Conservation (phyloP, 768 basidiomycete genomes). For the Ramaria rubella region DNA sequence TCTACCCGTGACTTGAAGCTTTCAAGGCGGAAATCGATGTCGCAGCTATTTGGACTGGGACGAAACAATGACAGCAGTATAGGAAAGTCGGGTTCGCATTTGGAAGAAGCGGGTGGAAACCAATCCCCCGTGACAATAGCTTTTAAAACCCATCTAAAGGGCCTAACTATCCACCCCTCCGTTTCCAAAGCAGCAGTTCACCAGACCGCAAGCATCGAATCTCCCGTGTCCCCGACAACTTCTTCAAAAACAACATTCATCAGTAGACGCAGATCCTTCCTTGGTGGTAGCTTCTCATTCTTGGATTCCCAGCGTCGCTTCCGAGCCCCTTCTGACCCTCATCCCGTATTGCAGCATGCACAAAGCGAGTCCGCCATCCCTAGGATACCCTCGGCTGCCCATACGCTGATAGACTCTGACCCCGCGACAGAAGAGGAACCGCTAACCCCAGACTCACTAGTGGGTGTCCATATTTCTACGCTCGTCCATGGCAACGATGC, state of each 20-base stretch:
- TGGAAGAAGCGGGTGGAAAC: too few species aligned
- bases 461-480: background rate
- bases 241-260: background rate
- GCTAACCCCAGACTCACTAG: background rate
- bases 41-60: constrained; percentile 1
- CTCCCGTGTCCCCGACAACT: background rate
- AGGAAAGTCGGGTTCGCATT: too few species aligned
- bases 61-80: too few species aligned
- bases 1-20: background rate
- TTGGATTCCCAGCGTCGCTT: background rate
- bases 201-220: background rate
- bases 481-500: background rate
- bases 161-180: too few species aligned
- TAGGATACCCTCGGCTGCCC: background rate
- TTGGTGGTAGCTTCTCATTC: background rate
- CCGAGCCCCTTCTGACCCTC: background rate
- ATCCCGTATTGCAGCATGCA: background rate
- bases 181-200: background rate
- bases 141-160: too few species aligned
- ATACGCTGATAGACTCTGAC: background rate
- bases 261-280: background rate
- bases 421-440: background rate
- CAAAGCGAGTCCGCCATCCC: background rate
- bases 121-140: too few species aligned
- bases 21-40: background rate